Evolutionary conservation across 768 basidiomycete genomes (phyloP), one percentile per base, ranked within the genome.

Genomic region (Suillus tomentosus): DNA sequence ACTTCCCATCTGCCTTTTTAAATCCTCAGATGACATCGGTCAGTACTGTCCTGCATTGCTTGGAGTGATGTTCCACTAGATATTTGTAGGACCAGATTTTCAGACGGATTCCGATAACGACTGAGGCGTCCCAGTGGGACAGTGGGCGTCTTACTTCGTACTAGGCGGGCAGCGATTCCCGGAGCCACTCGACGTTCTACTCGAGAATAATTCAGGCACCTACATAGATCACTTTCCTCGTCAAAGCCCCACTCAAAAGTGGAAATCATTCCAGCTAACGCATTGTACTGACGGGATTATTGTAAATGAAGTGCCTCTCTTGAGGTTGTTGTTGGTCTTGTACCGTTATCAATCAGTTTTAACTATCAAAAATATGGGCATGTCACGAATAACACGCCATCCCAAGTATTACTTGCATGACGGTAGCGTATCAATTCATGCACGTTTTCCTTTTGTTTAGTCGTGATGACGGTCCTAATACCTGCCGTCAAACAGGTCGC

Each of bases 401-500:
- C 57, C 40, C 27, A 40, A 58, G 10, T 58, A 58, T 42, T 43
- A 58, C 40, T 11, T 58, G 17, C 40, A 19, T 19, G 40, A 43
- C 27, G 57, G 57, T 9, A 58, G 24, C 17, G 17, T 58, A 9
- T 58, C 57, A n/a, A 31, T 58, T 19, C 40, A 58, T 42, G 57
- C 7, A 58, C 40, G 57, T 58, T 6, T 31, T 58, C 17, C 9
- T 62, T 54, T 42, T 19, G 15, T 43, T 39, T 67, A 2, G 7
- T 58, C 27, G 3, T 14, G 24, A 31, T 58, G 24, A 24, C 24
- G 24, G 22, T 43, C 17, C 40, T 42, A 40, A 58, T 58, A 58
- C 6, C 40, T 19, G 5, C 9, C 42, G 19, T 47, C n/a, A 7
- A 42, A 4, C 57, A 82, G 81, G 77, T 80, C 0, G 74, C 78